Evolutionary conservation across 2,329 filamentous ascomycete species (phyloP), one percentile per base, ranked within the genome.

Genomic region (Chrysosporium queenslandicum): DNA sequence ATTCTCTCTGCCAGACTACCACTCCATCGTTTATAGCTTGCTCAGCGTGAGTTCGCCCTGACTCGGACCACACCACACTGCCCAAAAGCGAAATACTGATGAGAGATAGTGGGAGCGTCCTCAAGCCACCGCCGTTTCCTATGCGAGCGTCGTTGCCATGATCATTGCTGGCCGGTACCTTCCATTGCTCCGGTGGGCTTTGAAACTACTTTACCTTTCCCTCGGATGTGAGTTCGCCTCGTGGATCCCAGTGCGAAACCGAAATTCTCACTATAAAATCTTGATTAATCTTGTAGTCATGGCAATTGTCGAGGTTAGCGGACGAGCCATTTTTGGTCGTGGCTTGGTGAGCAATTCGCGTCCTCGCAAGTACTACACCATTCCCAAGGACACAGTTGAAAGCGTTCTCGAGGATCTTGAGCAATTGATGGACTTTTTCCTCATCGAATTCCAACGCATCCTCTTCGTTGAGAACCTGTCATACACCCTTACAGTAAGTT

Each of bases 371-470:
- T 84, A 84, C 74, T 83, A 81, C 71, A 81, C 77, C 46, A 77
- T 84, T 54, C 78, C 79, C 32, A 79, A 80, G 64, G 80, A 82
- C 60, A 79, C 77, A 46, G 72, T 82, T 32, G 80, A 83, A 65
- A 77, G 74, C 53, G 67, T 79, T 20, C 68, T 81, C 46, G 80
- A 81, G 58, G 81, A 83, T 63, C 64, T 81, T 12, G 78, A 81
- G 65, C 79, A 83, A 68, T 71, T 84, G 50, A 73, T 79, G 68
- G 82, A 83, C 71, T 84, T 84, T 70, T 80, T 83, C 67, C 74
- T 83, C 59, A 82, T 84, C 57, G 81, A 84, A 64, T 79, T 80
- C 64, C 81, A 84, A 71, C 77, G 81, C 54, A 74, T 83, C 57
- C 65, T 83, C 54, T 84, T 83, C 60, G 80, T 78, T 29, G 81